These are phyloP conservation scores for Xenosphaeropsis pyriputrescens DNA, from an alignment of 2,329 filamentous ascomycete species.

Conservation along the genomic window DNA sequence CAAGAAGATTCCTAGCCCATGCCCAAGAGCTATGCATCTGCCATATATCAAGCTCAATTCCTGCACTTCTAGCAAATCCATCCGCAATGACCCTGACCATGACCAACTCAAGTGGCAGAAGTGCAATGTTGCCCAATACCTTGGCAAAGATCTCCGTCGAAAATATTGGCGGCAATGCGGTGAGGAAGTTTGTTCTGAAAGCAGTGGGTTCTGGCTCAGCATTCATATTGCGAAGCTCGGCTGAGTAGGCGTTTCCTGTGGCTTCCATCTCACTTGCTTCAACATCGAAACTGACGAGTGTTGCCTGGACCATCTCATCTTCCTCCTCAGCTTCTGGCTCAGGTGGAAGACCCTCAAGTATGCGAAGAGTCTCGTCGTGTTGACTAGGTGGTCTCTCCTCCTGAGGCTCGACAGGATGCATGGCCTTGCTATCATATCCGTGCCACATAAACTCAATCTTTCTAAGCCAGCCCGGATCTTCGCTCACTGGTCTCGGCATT, in stretches of 20 bases:
- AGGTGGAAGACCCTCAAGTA: constrained; percentile 14
- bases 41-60: constrained; percentile 8
- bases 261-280: constrained; percentile 13
- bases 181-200: constrained; percentile 17
- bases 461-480: neutral
- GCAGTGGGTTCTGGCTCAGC: constrained; percentile 3
- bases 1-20: constrained; percentile 9
- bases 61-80: constrained; percentile 9
- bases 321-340: constrained; percentile 11
- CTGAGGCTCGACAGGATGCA: neutral
- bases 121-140: constrained; percentile 11
- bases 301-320: constrained; percentile 15
- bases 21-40: constrained; percentile 3
- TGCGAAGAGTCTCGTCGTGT: constrained; percentile 14
- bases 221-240: constrained; percentile 18
- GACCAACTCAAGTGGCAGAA: constrained; percentile 16
- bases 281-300: constrained; percentile 19
- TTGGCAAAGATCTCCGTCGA: constrained; percentile 16
- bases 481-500: neutral
- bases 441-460: neutral
- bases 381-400: constrained; percentile 1
- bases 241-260: constrained; percentile 13
- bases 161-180: constrained; percentile 17
- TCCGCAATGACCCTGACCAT: constrained; percentile 15
- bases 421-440: neutral